Evolutionary conservation across 257 asterid species (phyloP), one percentile per base, ranked within the genome.

Genomic region (Catharanthus roseus): DNA sequence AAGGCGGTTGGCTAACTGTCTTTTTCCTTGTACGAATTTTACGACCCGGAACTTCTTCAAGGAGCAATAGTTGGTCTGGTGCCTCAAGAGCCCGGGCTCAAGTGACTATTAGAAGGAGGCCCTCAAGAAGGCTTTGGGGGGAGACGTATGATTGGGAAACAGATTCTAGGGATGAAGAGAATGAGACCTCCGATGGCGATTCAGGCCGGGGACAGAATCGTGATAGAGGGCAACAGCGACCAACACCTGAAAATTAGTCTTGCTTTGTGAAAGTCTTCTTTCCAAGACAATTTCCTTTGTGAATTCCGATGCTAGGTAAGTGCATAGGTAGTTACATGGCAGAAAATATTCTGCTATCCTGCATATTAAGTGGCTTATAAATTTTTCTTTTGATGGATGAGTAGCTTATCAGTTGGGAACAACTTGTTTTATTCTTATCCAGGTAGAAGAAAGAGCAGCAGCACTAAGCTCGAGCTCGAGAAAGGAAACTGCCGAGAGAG

Each of bases 41-140:
- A 57, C 83, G 84, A 23, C 89, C 96, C 0, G 88, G 86, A 53
- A 80, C 75, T 36, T 56, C 79, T 47, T 72, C 95, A 24, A 72
- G 83, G 60, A 72, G 82, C 77, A 80, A 79, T 71, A 75, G 82
- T 75, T 72, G 86, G 80, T 78, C 93, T 31, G 83, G 84, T 63
- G 75, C 80, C 29, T 72, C 95, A 24, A 78, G 92, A 50, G 60
- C 85, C 53, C 85, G 82, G 24, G 86, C 86, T 28, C 87, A 77
- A 28, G 83, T 76, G 70, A 85, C 87, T 5, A 71, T 79, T 57
- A 75, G 87, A 72, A 74, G 90, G 42, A 75, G 90, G 24, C 78
- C 89, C 3, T 70, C 83, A 3, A 82, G 92, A 72, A 83, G 90
- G 78, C 90, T 83, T 61, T 85, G 93, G 93, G 97, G 95, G 23